These are phyloP conservation scores for Umbilicaria muhlenbergii DNA, from an alignment of 495 filamentous ascomycete genomes.

Conservation along the genomic window DNA sequence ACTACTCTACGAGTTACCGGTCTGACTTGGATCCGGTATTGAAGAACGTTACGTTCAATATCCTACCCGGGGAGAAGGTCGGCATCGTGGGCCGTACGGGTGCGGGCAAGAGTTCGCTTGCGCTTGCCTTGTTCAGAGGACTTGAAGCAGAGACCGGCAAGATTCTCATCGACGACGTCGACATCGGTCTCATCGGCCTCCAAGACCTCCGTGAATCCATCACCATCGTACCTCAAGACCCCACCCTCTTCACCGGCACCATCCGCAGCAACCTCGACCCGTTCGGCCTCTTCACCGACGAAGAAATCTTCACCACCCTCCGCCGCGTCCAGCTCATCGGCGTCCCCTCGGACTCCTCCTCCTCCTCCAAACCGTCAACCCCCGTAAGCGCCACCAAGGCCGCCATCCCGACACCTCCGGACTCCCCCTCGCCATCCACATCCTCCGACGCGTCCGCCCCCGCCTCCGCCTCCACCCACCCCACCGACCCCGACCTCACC, in stretches of 20 bases:
- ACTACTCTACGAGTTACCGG: slow-evolving; percentile 82
- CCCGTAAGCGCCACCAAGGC: not conserved
- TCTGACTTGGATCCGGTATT: slow-evolving; percentile 76
- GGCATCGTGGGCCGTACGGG: slow-evolving; percentile 95
- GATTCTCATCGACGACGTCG: slow-evolving; percentile 80
- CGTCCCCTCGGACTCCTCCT: slow-evolving; percentile 29
- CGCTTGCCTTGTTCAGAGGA: slow-evolving; percentile 92
- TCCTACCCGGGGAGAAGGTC: slow-evolving; percentile 78
- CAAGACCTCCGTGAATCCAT: slow-evolving; percentile 85
- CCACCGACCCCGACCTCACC: slow-evolving; percentile 27
- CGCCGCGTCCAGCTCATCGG: slow-evolving; percentile 84
- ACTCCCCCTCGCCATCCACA: slow-evolving; percentile 5
- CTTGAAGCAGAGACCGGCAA: slow-evolving; percentile 82
- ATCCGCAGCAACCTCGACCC: slow-evolving; percentile 93
- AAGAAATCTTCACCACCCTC: slow-evolving; percentile 76
- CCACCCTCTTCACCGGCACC: slow-evolving; percentile 91
- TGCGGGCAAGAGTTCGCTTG: slow-evolving; percentile 92
- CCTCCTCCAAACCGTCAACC: slow-evolving; percentile 26
- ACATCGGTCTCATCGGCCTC: slow-evolving; percentile 77
- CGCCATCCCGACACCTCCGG: slow-evolving; percentile 13
- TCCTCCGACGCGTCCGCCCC: slow-evolving; percentile 12
- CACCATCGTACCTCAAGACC: slow-evolving; percentile 97
- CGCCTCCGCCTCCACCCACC: slow-evolving; percentile 6
- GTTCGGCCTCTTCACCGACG: slow-evolving; percentile 79
- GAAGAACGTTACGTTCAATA: slow-evolving; percentile 69